Evolutionary conservation across 495 filamentous ascomycete genomes (phyloP), one percentile per base, ranked within the genome.

Genomic region (Penicillium macrosclerotiorum): DNA sequence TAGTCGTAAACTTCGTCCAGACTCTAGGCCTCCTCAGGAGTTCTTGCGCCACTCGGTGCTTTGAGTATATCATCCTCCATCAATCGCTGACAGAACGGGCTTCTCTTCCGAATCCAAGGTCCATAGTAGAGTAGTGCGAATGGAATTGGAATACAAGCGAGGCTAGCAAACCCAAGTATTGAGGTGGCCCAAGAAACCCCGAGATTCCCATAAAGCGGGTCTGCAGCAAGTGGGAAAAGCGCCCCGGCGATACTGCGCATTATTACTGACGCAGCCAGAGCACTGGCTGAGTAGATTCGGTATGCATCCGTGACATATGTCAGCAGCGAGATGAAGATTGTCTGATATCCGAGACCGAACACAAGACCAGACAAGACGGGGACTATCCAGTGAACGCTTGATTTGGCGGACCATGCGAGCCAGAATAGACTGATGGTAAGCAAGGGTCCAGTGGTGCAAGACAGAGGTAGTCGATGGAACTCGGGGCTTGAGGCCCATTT

Each of bases 291-390:
- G 26, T 81, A 89, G 40, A 84, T 78, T 39, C 79, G 77, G 62
- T 91, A 90, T 8, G 85, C 85, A 55, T 91, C 87, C 8, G 84
- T 83, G 32, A 90, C 70, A 47, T 90, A 91, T 49, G 88, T 91
- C 8, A 90, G 63, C 19, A 85, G 75, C 0, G 82, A 79, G 31
- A 83, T 82, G 60, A 88, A 89, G 13, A 82, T 77, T 13, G 80
- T 68, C 7, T 80, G 67, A 59, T 84, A 89, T 6, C 83, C 86
- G 23, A 82, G 68, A 13, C 87, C 87, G 50, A 89, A 90, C 1
- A 82, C 65, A 8, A 89, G 54, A 0, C 84, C 85, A 0, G 81
- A 76, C 2, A 87, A 52, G 16, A 81, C 72, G 0, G 85, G 85
- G 3, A 80, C 77, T n/a, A 79, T 72, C 71, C 80, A 88, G 45